These are phyloP conservation scores for Recurvomyces mirabilis DNA, from an alignment of 495 filamentous ascomycete genomes.

Conservation along the genomic window DNA sequence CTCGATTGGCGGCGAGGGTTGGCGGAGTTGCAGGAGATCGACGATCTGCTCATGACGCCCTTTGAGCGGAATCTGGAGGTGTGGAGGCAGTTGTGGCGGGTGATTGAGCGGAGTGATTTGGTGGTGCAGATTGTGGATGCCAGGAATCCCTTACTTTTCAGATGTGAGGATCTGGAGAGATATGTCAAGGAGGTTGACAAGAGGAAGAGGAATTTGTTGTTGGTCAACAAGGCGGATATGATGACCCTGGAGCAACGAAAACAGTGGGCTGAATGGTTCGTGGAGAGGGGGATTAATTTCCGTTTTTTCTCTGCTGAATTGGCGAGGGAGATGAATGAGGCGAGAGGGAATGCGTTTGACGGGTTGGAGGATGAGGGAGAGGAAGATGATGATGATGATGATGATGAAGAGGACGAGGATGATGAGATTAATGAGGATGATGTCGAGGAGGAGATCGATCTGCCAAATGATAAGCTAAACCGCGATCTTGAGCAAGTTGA, in stretches of 20 bases:
- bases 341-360: slow-evolving; percentile 26
- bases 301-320: slow-evolving; percentile 91
- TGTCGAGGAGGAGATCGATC: slow-evolving; percentile 23
- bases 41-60: slow-evolving; percentile 94
- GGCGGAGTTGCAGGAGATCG: slow-evolving; percentile 81
- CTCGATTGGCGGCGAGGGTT: slow-evolving; percentile 82
- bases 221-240: slow-evolving; percentile 99
- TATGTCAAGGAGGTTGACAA: slow-evolving; percentile 90
- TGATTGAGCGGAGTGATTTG: slow-evolving; percentile 92
- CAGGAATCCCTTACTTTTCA: slow-evolving; percentile 84
- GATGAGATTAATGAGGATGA: slow-evolving; percentile 22
- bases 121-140: slow-evolving; percentile 99
- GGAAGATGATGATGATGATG: slow-evolving; percentile 27
- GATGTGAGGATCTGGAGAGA: slow-evolving; percentile 81
- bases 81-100: slow-evolving; percentile 96
- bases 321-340: slow-evolving; percentile 79
- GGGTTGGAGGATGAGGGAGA: slow-evolving; percentile 34
- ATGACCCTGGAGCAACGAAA: slow-evolving; percentile 79
- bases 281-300: slow-evolving; percentile 68
- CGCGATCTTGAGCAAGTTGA: slow-evolving; percentile 18
- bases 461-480: slow-evolving; percentile 12
- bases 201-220: slow-evolving; percentile 78
- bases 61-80: slow-evolving; percentile 98
- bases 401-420: slow-evolving; percentile 16
- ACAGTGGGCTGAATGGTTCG: slow-evolving; percentile 82